phyloP scores from a whole-genome alignment of 2,329 filamentous ascomycete genomes.

The Venturia aucupariae region DNA sequence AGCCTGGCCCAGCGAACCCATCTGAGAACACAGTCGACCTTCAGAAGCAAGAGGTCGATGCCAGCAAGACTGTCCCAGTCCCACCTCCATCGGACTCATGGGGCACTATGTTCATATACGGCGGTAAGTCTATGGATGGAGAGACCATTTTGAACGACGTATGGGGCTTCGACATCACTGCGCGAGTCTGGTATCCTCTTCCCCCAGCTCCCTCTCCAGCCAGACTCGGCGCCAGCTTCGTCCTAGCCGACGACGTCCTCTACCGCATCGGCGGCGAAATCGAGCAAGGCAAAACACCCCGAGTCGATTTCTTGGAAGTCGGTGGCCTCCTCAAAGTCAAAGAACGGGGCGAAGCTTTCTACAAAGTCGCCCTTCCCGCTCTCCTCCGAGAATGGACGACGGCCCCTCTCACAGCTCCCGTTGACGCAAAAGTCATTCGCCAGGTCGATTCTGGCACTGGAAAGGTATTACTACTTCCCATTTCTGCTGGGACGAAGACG shows the following conservation, averaged over 20 bases:
- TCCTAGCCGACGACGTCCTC: conserved; percentile 36
- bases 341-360: conserved; percentile 22
- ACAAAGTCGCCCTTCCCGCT: conserved; percentile 18
- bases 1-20: conserved; percentile 26
- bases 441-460: not conserved
- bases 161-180: conserved; percentile 43
- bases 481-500: conserved; percentile 1
- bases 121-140: conserved; percentile 27
- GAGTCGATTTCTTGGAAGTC: conserved; percentile 26
- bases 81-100: conserved; percentile 32
- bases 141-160: conserved; percentile 31
- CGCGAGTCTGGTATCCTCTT: conserved; percentile 42
- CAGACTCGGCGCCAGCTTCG: conserved; percentile 30
- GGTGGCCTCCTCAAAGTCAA: conserved; percentile 27
- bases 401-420: conserved; percentile 7
- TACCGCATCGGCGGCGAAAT: conserved; percentile 36
- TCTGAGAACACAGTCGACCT: conserved; percentile 11
- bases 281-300: conserved; percentile 19
- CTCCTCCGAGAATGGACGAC: conserved; percentile 25
- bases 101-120: conserved; percentile 44
- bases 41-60: conserved; percentile 34
- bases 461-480: not conserved
- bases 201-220: conserved; percentile 35
- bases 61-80: conserved; percentile 32
- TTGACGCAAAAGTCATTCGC: not conserved